A percentile compares a stretch with the other conserved stretches of the same genome.
Conservation (phyloP, 2,329 filamentous ascomycete species). For the Didymella glomerata region DNA sequence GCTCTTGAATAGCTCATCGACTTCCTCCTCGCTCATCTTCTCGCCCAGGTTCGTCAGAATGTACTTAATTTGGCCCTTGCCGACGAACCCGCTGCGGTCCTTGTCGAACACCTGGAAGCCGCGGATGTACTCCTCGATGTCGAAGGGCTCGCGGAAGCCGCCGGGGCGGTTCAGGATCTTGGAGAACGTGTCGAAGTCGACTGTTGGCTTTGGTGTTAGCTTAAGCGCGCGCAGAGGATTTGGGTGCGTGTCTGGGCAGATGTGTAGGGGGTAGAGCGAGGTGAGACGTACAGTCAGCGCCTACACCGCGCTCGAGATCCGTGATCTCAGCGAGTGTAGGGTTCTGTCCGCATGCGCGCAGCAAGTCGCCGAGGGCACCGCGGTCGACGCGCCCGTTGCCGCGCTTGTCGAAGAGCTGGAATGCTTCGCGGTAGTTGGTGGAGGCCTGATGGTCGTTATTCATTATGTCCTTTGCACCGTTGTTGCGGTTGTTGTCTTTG, state of each 20-base stretch:
- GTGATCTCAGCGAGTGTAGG: conserved; percentile 91
- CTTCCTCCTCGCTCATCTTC: conserved; percentile 99
- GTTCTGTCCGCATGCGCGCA: conserved; percentile 97
- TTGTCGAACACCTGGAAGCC: conserved; percentile 99
- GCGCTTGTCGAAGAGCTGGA: conserved; percentile 99
- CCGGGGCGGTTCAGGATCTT: conserved; percentile 96
- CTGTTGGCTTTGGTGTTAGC: conserved; percentile 57
- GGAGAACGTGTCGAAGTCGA: conserved; percentile 97
- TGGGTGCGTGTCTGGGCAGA: too few species aligned
- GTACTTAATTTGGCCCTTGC: conserved; percentile 96
- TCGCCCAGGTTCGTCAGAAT: conserved; percentile 97
- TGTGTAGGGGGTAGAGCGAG: too few species aligned
- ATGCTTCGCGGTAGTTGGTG: conserved; percentile 99
- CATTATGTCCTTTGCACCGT: conserved; percentile 37
- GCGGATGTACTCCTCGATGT: conserved; percentile 97
- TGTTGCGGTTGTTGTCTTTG: conserved; percentile 16
- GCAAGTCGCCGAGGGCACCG: conserved; percentile 88
- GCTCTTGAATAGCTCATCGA: conserved; percentile 93
- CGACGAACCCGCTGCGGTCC: conserved; percentile 97
- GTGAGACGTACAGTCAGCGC: conserved; percentile 83
- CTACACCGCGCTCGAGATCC: conserved; percentile 89
- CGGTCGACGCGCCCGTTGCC: conserved; percentile 90
- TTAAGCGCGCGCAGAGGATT: not conserved
- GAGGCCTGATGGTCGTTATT: conserved; percentile 64
- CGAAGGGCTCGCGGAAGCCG: conserved; percentile 96